A percentile compares a stretch with the other conserved stretches of the same genome.
These are phyloP conservation scores for Aspergillus aculeatus DNA, from an alignment of 2,329 filamentous ascomycete species.

Conservation along the genomic window DNA sequence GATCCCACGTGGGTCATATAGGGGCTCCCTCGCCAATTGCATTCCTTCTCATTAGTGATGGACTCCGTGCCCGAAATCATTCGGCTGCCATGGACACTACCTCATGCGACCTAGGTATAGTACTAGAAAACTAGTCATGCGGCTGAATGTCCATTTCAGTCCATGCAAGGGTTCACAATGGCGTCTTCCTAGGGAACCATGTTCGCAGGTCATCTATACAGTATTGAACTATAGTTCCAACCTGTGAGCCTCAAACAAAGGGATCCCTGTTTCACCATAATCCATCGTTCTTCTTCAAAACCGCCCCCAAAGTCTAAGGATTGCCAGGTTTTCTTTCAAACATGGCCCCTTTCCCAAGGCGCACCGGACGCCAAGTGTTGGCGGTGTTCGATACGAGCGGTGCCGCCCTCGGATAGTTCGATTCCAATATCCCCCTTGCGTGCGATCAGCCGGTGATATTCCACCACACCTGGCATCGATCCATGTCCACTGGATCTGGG, in stretches of 20 bases:
- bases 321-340: not conserved
- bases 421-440: not conserved
- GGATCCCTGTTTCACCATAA: not conserved
- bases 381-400: no score
- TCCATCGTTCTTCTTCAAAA: not conserved
- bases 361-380: not conserved
- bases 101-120: not conserved
- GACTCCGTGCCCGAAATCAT: not conserved
- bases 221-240: not conserved
- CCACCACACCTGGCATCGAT: conserved; percentile 4
- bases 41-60: not conserved
- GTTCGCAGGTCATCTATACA: not conserved
- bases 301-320: not conserved
- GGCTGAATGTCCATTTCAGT: not conserved
- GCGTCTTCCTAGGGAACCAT: not conserved
- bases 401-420: not conserved
- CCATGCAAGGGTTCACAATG: not conserved
- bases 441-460: not conserved
- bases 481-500: not conserved
- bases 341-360: not conserved
- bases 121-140: not conserved
- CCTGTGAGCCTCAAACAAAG: not conserved
- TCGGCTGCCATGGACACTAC: not conserved
- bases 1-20: not conserved
- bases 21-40: not conserved